Evolutionary conservation across 202 grass and related monocot genomes (phyloP).

Genomic region (Hordeum pubiflorum): DNA sequence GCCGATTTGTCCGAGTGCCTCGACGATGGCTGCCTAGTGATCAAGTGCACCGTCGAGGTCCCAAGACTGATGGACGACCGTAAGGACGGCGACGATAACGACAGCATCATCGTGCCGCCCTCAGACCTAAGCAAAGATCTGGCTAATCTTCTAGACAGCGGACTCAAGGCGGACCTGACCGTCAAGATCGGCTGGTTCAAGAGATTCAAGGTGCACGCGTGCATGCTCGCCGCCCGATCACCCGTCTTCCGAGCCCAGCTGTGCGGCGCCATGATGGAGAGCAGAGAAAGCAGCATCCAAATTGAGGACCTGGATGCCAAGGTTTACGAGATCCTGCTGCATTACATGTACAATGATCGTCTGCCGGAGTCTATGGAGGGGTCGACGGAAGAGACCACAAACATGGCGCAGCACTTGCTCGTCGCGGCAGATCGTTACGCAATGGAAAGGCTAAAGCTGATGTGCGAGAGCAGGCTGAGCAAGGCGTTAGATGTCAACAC

Average conservation of each 20-base stretch:
- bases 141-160: neutral
- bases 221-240: neutral
- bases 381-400: neutral
- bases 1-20: neutral
- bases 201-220: neutral
- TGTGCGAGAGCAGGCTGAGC: neutral
- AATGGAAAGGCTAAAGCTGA: neutral
- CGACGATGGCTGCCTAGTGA: neutral
- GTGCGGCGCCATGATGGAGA: neutral
- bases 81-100: accelerated
- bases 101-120: neutral
- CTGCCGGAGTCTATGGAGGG: neutral
- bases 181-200: neutral
- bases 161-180: neutral
- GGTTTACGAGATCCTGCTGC: neutral
- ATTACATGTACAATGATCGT: neutral
- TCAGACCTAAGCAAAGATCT: neutral
- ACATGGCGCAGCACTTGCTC: neutral
- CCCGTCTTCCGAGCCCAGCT: neutral
- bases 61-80: neutral
- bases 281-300: neutral
- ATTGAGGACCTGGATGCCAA: neutral
- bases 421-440: neutral
- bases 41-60: neutral
- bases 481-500: neutral